Evolutionary conservation across 805 yeast species (phyloP), one percentile per base, ranked within the genome.

Genomic region (Hanseniaspora lachancei): DNA sequence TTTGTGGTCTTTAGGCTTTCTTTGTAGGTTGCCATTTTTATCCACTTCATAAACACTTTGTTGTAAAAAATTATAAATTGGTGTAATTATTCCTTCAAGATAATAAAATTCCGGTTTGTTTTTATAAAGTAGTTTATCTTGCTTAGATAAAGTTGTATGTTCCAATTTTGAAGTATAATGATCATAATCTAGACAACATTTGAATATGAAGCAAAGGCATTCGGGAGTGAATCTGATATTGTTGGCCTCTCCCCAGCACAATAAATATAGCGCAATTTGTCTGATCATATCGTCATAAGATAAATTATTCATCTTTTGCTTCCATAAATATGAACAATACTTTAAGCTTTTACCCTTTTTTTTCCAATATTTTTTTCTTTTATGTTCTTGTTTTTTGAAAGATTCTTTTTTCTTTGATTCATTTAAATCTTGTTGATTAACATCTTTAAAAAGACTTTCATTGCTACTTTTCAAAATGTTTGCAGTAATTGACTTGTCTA

Each of bases 221-320:
- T 88, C 96, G 0, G 96, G 96, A 80, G 88, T 82, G 62, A 85
- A 88, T 59, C 96, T 74, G 2, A 88, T 65, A 61, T 86, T 89
- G 63, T 85, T 86, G 0, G 95, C 88, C 65, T 88, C 96, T 0
- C 95, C 95, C 96, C 96, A 88, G 59, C 86, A 78, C 55, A 86
- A 66, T 13, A 88, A 72, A 63, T 81, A 89, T 8, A 88, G 67
- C 0, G 86, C 79, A 18, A 88, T 60, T 59, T 88, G 95, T 57
- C 79, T 73, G 3, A 80, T 76, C 69, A 84, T 78, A 60, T 85
- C 86, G 34, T 67, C 69, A 3, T 79, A 77, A 0, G 78, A 65
- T 56, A 75, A 72, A 35, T 65, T 65, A 60, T 73, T 74, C 88
- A 86, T 85, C 62, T 75, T 74, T 16, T 70, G 59, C 63, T 79